Evolutionary conservation across 257 asterid species (phyloP).

Genomic region (Jacaranda copaia): DNA sequence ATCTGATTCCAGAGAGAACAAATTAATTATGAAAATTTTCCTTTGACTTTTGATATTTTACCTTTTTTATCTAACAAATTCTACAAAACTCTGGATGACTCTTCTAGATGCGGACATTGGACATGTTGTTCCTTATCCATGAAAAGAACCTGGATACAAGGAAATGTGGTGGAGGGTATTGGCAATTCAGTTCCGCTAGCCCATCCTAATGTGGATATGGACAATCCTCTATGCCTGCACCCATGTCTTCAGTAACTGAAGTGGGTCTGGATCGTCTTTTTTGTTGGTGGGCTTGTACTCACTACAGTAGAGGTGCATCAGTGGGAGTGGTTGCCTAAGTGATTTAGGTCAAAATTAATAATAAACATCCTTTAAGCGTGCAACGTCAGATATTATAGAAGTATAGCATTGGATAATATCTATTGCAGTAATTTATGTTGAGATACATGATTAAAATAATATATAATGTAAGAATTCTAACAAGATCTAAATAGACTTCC

Average conservation of each 20-base stretch:
- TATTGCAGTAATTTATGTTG: background rate
- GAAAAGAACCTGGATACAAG: background rate
- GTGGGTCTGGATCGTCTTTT: background rate
- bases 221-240: background rate
- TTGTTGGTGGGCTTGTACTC: background rate
- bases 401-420: background rate
- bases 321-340: background rate
- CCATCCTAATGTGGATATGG: background rate
- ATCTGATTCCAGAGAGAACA: background rate
- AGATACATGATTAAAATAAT: background rate
- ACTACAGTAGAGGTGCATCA: background rate
- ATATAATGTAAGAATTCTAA: background rate
- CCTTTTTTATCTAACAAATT: background rate
- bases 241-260: background rate
- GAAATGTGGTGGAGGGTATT: background rate
- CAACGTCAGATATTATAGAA: background rate
- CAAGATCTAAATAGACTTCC: background rate
- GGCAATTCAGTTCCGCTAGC: background rate
- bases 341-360: background rate
- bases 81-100: background rate
- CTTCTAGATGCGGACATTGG: background rate
- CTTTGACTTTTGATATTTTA: background rate
- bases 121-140: background rate
- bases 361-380: background rate
- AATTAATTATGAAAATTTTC: background rate